phyloP scores from a whole-genome alignment of 345 rosid species.

The Garcia nutans region DNA sequence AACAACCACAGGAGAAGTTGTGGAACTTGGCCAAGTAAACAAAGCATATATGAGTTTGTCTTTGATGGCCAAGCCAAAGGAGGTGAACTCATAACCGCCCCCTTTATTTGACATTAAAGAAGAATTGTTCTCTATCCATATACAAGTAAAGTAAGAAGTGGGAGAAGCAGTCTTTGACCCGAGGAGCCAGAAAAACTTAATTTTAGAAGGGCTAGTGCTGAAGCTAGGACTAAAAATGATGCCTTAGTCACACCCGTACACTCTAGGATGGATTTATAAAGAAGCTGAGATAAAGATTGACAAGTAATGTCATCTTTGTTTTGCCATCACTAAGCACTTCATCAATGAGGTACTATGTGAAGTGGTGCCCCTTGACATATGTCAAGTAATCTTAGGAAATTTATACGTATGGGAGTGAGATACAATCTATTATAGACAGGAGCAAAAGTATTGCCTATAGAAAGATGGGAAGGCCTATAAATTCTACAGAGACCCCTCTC shows the following conservation, averaged over 20 bases:
- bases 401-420: neutral
- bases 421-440: neutral
- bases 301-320: neutral
- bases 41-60: neutral
- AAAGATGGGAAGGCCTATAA: constrained; percentile 1
- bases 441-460: neutral
- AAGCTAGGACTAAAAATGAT: neutral
- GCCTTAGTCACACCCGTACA: neutral
- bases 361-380: neutral
- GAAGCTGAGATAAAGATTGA: neutral
- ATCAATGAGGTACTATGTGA: neutral
- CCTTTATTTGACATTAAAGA: accelerated
- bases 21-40: neutral
- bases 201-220: neutral
- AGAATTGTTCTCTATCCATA: neutral
- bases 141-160: neutral
- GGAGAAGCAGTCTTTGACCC: neutral
- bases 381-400: neutral
- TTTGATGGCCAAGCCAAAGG: neutral
- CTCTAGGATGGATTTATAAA: neutral
- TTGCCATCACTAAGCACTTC: neutral
- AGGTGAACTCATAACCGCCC: neutral
- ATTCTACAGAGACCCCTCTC: neutral
- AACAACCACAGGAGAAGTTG: neutral
- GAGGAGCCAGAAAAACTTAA: neutral